Conservation (phyloP, 345 rosid species). For the Aquilaria malaccensis region DNA sequence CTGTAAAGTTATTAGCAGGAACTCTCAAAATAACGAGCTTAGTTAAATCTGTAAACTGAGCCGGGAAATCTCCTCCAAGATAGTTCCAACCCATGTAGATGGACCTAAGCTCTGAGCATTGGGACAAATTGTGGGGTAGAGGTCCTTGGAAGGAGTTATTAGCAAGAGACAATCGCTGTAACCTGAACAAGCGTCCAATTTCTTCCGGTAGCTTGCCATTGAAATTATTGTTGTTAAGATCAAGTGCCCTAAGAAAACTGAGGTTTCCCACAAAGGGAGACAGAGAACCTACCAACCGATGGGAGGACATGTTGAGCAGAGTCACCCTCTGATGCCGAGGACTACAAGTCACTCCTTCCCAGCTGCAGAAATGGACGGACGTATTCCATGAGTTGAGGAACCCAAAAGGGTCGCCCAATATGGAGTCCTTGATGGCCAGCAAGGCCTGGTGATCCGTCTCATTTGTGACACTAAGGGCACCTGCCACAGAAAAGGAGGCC, state of each 20-base stretch:
- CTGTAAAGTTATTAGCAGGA: constrained; percentile 3
- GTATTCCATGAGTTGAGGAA: constrained; percentile 8
- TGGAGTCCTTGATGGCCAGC: constrained; percentile 1
- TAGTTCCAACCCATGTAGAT: background rate
- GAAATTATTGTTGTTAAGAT: constrained; percentile 6
- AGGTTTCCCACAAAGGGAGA: constrained; percentile 11
- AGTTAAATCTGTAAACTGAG: background rate
- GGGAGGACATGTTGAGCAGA: background rate
- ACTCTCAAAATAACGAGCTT: background rate
- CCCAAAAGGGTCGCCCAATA: background rate
- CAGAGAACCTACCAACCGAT: background rate
- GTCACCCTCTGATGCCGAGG: constrained; percentile 8
- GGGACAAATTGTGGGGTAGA: constrained; percentile 12
- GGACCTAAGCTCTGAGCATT: background rate
- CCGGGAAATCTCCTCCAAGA: constrained; percentile 13
- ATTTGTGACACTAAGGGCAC: background rate
- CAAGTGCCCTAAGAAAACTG: constrained; percentile 3
- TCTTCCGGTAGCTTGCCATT: constrained; percentile 9
- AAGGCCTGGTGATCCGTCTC: constrained; percentile 1
- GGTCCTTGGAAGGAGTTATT: constrained; percentile 12
- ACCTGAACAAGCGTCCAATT: constrained; percentile 3
- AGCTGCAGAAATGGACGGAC: constrained; percentile 9
- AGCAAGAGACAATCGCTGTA: background rate
- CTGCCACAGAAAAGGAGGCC: too few species aligned
- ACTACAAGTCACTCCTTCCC: constrained; percentile 14